These are phyloP conservation scores for Oropetium thomaeum DNA, from an alignment of 176 grass and related monocot species.

Conservation along the genomic window DNA sequence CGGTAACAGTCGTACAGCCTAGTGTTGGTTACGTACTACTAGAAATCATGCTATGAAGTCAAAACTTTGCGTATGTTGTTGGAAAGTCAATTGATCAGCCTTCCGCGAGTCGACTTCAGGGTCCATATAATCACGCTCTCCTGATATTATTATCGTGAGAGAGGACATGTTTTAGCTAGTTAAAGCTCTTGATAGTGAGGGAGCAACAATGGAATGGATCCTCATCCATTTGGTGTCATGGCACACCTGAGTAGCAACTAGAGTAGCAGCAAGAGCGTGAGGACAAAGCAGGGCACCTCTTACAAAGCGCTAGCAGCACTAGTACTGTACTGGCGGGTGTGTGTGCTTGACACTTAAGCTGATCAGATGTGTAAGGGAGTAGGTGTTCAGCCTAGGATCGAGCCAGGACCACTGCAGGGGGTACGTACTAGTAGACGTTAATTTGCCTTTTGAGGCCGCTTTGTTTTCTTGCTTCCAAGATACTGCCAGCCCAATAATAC, in stretches of 20 bases:
- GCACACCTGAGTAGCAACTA: too few species aligned
- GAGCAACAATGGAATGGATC: neutral
- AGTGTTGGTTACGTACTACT: too few species aligned
- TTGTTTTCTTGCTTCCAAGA: slow-evolving; percentile 34
- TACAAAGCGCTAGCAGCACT: slow-evolving; percentile 27
- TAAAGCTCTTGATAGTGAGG: neutral
- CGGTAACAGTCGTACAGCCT: neutral
- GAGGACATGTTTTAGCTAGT: slow-evolving; percentile 3
- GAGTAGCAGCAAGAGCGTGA: neutral
- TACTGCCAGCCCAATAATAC: slow-evolving; percentile 10
- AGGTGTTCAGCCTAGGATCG: slow-evolving; percentile 35
- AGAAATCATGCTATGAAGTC: slow-evolving; percentile 1
- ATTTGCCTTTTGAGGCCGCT: slow-evolving; percentile 31
- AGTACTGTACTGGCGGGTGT: slow-evolving; percentile 16
- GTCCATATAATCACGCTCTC: too few species aligned
- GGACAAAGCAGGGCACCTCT: slow-evolving; percentile 40
- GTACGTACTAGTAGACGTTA: slow-evolving; percentile 26
- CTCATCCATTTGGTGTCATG: slow-evolving; percentile 6
- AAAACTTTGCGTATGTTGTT: neutral
- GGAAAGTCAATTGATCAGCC: slow-evolving; percentile 9
- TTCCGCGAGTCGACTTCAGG: neutral
- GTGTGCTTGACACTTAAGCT: slow-evolving; percentile 35
- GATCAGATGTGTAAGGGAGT: slow-evolving; percentile 39
- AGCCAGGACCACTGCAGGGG: slow-evolving; percentile 38
- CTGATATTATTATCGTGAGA: too few species aligned